phyloP scores from a whole-genome alignment of 352 stramenopile species.

The Globisporangium iwayamae region DNA sequence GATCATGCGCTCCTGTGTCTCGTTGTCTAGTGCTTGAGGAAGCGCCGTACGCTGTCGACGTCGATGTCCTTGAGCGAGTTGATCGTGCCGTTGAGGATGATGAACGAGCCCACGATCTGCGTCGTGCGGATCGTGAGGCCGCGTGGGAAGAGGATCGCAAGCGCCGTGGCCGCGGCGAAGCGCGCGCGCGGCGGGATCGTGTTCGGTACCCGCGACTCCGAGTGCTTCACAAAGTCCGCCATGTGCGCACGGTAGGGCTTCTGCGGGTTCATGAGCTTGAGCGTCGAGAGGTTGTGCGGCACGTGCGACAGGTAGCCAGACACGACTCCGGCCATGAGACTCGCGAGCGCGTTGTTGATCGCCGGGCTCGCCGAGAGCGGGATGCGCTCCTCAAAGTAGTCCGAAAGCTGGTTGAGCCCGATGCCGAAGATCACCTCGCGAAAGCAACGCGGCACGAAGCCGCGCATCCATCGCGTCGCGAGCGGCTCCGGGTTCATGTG shows the following conservation, averaged over 20 bases:
- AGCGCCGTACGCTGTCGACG: slow-evolving; percentile 41
- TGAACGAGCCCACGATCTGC: slow-evolving; percentile 92
- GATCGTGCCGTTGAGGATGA: slow-evolving; percentile 93
- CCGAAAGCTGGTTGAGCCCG: slow-evolving; percentile 91
- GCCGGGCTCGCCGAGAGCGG: slow-evolving; percentile 58
- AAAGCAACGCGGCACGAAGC: slow-evolving; percentile 75
- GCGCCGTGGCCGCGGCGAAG: slow-evolving; percentile 56
- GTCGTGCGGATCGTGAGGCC: slow-evolving; percentile 87
- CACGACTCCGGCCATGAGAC: slow-evolving; percentile 86
- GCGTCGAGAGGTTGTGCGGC: slow-evolving; percentile 94
- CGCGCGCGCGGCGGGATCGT: slow-evolving; percentile 71
- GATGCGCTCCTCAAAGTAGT: slow-evolving; percentile 93
- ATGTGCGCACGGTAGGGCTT: slow-evolving; percentile 84
- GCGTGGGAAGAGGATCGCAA: slow-evolving; percentile 86
- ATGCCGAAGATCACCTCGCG: slow-evolving; percentile 94
- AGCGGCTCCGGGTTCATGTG: slow-evolving; percentile 93
- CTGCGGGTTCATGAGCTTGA: slow-evolving; percentile 93
- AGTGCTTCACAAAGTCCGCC: slow-evolving; percentile 80
- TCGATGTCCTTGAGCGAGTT: slow-evolving; percentile 86
- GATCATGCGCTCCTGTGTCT: neutral
- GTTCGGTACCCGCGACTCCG: slow-evolving; percentile 74
- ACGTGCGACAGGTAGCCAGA: slow-evolving; percentile 94
- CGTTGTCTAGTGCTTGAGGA: slow-evolving; percentile 25
- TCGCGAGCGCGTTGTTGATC: slow-evolving; percentile 87
- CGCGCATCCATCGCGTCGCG: slow-evolving; percentile 85